A percentile compares a stretch with the other conserved stretches of the same genome.
Evolutionary conservation across 2,329 filamentous ascomycete species (phyloP).

Genomic region (Penicillium sp.): DNA sequence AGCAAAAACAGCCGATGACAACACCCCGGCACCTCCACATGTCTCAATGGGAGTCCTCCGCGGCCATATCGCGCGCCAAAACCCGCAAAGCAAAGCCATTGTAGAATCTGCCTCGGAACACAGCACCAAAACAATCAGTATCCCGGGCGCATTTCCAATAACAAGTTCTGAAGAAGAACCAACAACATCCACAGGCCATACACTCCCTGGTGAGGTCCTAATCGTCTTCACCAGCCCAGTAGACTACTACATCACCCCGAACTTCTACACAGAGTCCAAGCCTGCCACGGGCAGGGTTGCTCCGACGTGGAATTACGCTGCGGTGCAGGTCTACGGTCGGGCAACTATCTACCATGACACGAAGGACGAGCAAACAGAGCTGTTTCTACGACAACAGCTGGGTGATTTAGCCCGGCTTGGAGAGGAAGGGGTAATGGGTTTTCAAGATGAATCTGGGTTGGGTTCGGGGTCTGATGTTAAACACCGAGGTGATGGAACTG

Average conservation of each 20-base stretch:
- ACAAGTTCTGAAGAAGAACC: background rate
- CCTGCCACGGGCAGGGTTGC: constrained; percentile 65
- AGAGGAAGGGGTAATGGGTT: constrained; percentile 20
- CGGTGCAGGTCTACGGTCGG: constrained; percentile 43
- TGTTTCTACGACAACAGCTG: constrained; percentile 16
- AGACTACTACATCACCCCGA: constrained; percentile 45
- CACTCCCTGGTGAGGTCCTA: constrained; percentile 15
- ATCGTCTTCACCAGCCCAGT: constrained; percentile 22
- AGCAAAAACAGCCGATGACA: background rate
- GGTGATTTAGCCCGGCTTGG: constrained; percentile 17
- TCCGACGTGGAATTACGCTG: constrained; percentile 70
- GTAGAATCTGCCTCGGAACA: constrained; percentile 10
- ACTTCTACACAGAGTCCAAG: constrained; percentile 67
- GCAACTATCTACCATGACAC: constrained; percentile 14
- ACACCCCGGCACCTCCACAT: background rate
- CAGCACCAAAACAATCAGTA: background rate
- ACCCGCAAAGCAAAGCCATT: constrained; percentile 23
- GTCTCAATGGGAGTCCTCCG: constrained; percentile 9
- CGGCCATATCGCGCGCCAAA: constrained; percentile 23
- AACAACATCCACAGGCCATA: background rate
- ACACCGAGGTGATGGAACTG: background rate
- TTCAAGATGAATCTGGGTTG: background rate
- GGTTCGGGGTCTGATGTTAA: background rate
- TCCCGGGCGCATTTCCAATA: background rate
- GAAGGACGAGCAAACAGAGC: background rate